Percentiles rank a stretch among this genome's conserved stretches.
Conservation (phyloP, 73 alveolate genomes). For the Paramecium biaurelia region DNA sequence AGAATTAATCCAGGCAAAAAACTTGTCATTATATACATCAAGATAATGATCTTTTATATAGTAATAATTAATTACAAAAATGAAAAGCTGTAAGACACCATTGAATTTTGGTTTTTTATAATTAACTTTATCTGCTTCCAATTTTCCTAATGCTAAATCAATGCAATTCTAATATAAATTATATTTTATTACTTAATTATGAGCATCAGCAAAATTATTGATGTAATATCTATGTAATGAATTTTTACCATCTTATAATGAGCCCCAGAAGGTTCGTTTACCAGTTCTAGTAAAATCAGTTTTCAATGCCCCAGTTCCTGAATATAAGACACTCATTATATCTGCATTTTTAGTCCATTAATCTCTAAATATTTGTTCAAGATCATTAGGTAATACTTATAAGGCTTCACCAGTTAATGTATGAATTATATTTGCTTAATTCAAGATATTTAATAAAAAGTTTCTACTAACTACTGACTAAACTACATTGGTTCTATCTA, state of each 20-base stretch:
- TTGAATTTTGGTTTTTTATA: background rate
- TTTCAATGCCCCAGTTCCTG: conserved; percentile 98
- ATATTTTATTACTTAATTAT: conserved; percentile 68
- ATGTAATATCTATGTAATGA: conserved; percentile 87
- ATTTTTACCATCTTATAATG: conserved; percentile 87
- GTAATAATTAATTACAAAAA: background rate
- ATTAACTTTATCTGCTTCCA: background rate
- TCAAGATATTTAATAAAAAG: conserved; percentile 72
- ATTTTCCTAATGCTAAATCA: conserved; percentile 67
- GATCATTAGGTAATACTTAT: conserved; percentile 79
- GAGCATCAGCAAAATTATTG: conserved; percentile 93
- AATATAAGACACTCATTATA: conserved; percentile 81
- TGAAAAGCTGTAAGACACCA: background rate
- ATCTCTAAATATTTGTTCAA: conserved; percentile 91
- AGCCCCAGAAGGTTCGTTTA: conserved; percentile 90
- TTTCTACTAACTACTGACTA: conserved; percentile 88
- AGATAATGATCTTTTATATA: background rate
- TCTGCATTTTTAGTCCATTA: conserved; percentile 97
- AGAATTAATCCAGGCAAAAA: background rate
- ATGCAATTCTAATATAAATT: conserved; percentile 8
- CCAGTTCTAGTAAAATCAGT: conserved; percentile 98
- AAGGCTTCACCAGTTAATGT: conserved; percentile 84
- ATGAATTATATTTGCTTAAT: conserved; percentile 68
- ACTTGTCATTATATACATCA: background rate
- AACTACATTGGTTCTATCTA: conserved; percentile 98